These are phyloP conservation scores for Xylaria cubensis DNA, from an alignment of 495 filamentous ascomycete genomes.

Conservation along the genomic window DNA sequence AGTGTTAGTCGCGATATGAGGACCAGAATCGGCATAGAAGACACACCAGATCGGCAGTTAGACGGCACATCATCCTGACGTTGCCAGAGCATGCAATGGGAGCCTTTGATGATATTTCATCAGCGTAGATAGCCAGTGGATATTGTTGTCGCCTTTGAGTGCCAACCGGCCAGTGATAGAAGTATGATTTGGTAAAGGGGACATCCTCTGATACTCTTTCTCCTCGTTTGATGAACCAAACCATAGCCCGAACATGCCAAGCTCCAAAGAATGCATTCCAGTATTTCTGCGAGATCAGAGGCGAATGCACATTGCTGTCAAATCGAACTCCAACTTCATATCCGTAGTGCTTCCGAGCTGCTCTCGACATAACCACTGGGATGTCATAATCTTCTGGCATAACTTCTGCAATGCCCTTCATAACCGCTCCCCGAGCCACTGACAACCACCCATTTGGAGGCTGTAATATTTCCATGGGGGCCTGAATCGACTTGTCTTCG, in stretches of 20 bases:
- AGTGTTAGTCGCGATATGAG: not conserved
- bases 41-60: slow-evolving; percentile 3
- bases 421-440: slow-evolving; percentile 3
- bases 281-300: not conserved
- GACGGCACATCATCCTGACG: not conserved
- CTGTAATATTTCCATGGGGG: not conserved
- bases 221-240: slow-evolving; percentile 48
- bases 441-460: not conserved
- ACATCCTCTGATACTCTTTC: slow-evolving; percentile 25
- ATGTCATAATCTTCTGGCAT: slow-evolving; percentile 44
- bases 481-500: slow-evolving; percentile 28
- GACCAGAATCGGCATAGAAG: not conserved
- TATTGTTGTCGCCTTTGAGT: not conserved
- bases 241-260: slow-evolving; percentile 33
- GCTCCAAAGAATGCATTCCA: not conserved
- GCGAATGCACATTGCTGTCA: slow-evolving; percentile 31
- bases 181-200: slow-evolving; percentile 15
- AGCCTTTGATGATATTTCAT: slow-evolving; percentile 10
- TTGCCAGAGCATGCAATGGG: not conserved
- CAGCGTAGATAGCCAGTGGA: slow-evolving; percentile 3
- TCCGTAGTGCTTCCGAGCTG: slow-evolving; percentile 61
- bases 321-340: slow-evolving; percentile 38
- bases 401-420: slow-evolving; percentile 48
- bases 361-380: slow-evolving; percentile 52
- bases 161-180: slow-evolving; percentile 5